phyloP scores from a whole-genome alignment of 139 green algal species.

The Mesotaenium endlicherianum region DNA sequence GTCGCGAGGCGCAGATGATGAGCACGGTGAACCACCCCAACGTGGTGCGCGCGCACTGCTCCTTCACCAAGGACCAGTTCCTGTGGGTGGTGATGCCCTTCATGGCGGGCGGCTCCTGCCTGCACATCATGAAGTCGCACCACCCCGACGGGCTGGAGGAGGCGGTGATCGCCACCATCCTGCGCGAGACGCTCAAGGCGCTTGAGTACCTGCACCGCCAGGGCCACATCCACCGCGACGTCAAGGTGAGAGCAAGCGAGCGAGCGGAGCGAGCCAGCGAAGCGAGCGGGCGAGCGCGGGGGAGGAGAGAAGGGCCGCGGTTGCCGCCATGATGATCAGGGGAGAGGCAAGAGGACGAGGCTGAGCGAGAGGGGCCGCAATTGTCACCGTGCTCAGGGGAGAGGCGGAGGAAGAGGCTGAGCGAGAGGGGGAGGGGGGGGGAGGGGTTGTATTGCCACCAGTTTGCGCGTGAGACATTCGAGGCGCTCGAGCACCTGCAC shows the following conservation, averaged over 20 bases:
- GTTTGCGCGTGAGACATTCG: slow-evolving; percentile 90
- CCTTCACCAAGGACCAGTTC: slow-evolving; percentile 83
- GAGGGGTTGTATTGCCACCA: slow-evolving; percentile 87
- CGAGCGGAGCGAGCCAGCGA: too few relatives aligned
- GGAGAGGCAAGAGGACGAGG: too few relatives aligned
- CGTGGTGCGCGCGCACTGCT: slow-evolving; percentile 88
- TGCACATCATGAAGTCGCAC: slow-evolving; percentile 62
- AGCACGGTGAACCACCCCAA: slow-evolving; percentile 87
- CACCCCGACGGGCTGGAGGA: slow-evolving; percentile 82
- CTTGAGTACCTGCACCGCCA: slow-evolving; percentile 95
- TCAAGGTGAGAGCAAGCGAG: slow-evolving; percentile 82
- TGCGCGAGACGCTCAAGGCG: slow-evolving; percentile 86
- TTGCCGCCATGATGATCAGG: too few relatives aligned
- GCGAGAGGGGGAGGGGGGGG: too few relatives aligned
- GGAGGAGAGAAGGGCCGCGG: too few relatives aligned
- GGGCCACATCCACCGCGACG: slow-evolving; percentile 92
- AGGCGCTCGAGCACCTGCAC: slow-evolving; percentile 95
- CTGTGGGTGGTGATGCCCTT: slow-evolving; percentile 94
- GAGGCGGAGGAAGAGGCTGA: too few relatives aligned
- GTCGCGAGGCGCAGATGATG: slow-evolving; percentile 94
- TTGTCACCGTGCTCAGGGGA: too few relatives aligned
- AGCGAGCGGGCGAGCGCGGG: too few relatives aligned
- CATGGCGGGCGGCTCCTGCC: slow-evolving; percentile 58
- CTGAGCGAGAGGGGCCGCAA: too few relatives aligned
- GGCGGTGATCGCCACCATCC: slow-evolving; percentile 86